Percentiles rank a stretch among this genome's conserved stretches.
Evolutionary conservation across 345 rosid species (phyloP).

Genomic region (Eucalyptus victrix): DNA sequence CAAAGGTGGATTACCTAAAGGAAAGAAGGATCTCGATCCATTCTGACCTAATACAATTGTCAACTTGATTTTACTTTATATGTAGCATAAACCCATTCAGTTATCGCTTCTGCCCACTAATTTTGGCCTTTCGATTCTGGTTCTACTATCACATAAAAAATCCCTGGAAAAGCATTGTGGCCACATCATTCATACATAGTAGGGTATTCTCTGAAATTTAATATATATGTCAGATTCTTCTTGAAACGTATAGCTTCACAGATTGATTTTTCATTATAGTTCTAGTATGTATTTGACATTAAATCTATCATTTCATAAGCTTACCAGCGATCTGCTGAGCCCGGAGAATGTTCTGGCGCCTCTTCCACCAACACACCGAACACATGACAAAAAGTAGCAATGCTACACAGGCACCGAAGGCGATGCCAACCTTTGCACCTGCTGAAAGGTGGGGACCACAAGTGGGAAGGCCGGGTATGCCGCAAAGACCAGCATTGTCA

Average conservation of each 20-base stretch:
- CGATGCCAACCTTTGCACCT: conserved; percentile 76
- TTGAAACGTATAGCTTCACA: background rate
- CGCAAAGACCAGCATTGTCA: conserved; percentile 89
- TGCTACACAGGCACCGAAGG: conserved; percentile 39
- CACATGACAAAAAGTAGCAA: conserved; percentile 49
- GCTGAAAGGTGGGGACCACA: conserved; percentile 79
- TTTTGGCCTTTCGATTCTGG: background rate
- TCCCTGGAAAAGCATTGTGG: background rate
- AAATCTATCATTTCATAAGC: background rate
- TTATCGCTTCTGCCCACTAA: background rate
- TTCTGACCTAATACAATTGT: background rate
- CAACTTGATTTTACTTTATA: background rate
- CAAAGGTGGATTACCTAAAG: background rate
- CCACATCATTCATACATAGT: background rate
- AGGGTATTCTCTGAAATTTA: background rate
- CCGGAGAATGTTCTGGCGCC: conserved; percentile 86
- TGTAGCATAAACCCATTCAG: background rate
- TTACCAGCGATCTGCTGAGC: conserved; percentile 81
- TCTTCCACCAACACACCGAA: conserved; percentile 69
- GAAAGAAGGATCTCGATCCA: background rate
- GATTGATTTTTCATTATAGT: background rate
- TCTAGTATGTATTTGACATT: background rate
- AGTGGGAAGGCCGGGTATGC: conserved; percentile 82
- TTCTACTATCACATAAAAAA: background rate
- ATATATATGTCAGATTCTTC: background rate